phyloP scores from a whole-genome alignment of 75 land plant species.

The Picea glauca region DNA sequence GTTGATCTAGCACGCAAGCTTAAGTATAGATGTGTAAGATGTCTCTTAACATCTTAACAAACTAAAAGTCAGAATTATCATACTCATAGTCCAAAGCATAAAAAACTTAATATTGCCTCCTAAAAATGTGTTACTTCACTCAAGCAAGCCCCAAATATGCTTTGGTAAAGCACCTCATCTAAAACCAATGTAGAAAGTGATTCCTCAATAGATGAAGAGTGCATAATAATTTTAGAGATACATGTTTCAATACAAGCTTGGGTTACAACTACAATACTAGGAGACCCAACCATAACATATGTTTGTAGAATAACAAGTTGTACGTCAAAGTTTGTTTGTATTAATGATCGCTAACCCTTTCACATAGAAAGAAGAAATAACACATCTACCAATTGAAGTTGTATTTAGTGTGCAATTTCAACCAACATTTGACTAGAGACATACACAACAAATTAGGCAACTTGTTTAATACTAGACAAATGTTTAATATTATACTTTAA shows the following conservation, averaged over 20 bases:
- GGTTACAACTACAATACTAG: constrained; percentile 80
- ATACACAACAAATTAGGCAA: not conserved
- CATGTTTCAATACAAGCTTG: constrained; percentile 81
- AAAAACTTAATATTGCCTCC: no score
- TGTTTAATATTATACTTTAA: not conserved
- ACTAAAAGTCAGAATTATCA: no score
- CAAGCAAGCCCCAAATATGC: no score
- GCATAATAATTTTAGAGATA: constrained; percentile 44
- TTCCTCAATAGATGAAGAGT: constrained; percentile 34
- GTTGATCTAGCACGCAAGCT: no score
- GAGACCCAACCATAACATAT: constrained; percentile 58
- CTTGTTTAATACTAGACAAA: not conserved
- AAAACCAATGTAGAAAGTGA: constrained; percentile 74
- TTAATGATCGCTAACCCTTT: not conserved
- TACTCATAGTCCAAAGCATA: no score
- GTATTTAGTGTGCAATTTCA: not conserved
- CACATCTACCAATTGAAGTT: not conserved
- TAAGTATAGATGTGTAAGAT: no score
- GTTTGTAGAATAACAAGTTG: constrained; percentile 26
- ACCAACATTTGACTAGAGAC: not conserved
- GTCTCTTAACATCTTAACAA: no score
- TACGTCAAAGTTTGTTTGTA: not conserved
- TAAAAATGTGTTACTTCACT: no score
- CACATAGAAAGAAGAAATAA: not conserved
- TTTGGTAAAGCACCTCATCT: constrained; percentile 63